These are phyloP conservation scores for Aureobasidium sp. DNA, from an alignment of 2,329 filamentous ascomycete genomes.

Conservation along the genomic window DNA sequence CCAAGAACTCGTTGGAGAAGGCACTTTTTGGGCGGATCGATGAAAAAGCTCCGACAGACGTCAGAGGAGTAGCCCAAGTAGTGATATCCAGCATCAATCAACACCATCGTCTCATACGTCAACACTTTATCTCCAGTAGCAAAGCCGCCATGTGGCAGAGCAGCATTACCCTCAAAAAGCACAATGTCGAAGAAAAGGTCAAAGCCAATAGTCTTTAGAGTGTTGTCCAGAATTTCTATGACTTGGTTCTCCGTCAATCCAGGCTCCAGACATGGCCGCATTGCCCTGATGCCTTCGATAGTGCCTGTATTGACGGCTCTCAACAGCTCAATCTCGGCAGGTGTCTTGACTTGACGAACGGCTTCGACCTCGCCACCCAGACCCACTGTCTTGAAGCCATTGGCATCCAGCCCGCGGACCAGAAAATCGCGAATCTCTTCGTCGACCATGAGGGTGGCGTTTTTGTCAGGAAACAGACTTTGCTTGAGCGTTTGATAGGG, in stretches of 20 bases:
- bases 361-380: slow-evolving; percentile 49
- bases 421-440: slow-evolving; percentile 61
- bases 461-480: slow-evolving; percentile 35
- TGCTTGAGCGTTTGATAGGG: slow-evolving; percentile 49
- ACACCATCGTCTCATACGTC: slow-evolving; percentile 49
- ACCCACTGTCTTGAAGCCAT: slow-evolving; percentile 52
- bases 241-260: slow-evolving; percentile 55
- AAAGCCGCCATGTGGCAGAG: slow-evolving; percentile 49
- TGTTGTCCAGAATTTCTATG: slow-evolving; percentile 48
- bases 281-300: slow-evolving; percentile 53
- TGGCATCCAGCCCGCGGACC: slow-evolving; percentile 46
- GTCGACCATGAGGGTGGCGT: slow-evolving; percentile 52
- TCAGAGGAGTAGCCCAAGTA: slow-evolving; percentile 58
- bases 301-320: slow-evolving; percentile 59
- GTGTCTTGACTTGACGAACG: slow-evolving; percentile 53
- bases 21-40: slow-evolving; percentile 18
- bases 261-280: slow-evolving; percentile 48
- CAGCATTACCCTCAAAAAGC: slow-evolving; percentile 52
- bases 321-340: slow-evolving; percentile 50
- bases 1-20: not conserved
- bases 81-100: slow-evolving; percentile 56
- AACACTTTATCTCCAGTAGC: slow-evolving; percentile 45
- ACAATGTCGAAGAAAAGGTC: slow-evolving; percentile 58
- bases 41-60: slow-evolving; percentile 56
- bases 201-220: slow-evolving; percentile 48